Evolutionary conservation across 345 rosid genomes (phyloP), one percentile per base, ranked within the genome.

Genomic region (Linum trigynum): DNA sequence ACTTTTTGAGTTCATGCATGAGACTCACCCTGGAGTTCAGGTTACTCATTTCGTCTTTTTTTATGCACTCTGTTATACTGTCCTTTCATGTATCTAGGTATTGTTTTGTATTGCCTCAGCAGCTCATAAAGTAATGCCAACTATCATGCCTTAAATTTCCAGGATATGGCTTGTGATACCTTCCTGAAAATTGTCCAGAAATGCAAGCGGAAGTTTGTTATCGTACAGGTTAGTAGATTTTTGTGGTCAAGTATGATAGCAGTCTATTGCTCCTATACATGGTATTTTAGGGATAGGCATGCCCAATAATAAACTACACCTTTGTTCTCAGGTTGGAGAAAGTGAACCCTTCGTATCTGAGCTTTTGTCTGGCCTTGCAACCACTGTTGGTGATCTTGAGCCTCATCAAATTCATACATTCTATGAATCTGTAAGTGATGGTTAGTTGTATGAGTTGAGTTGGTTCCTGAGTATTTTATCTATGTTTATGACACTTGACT

Each of bases 111-210:
- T 43, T 43, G 6, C 50, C 50, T 5, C 50, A 48, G 9, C 32
- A 23, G 15, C 3, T 48, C 3, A 48, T 48, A 48, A 3, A 48
- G 11, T 48, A 48, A 7, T 48, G 14, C 53, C 53, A 48, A 7
- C 53, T 48, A 12, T 9, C 14, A 5, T 48, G 15, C 14, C 14
- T 1, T 48, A 42, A 6, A 71, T 59, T 71, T 71, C 61, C 89
- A 91, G 99, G 98, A 95, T 72, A 91, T 95, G 98, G 98, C 98
- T 48, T 95, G 99, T 58, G 98, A 95, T 72, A 95, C 99, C 32
- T 95, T 95, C 78, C 84, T 95, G 79, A 95, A 91, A 83, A 91
- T 95, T 77, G 99, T 95, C 76, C 97, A 89, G 80, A 95, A 95
- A 77, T 95, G 99, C 87, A 95, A 86, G 82, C 86, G 97, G 60